Conservation (phyloP, 805 yeast genomes). For the Myxozyma neotropica region DNA sequence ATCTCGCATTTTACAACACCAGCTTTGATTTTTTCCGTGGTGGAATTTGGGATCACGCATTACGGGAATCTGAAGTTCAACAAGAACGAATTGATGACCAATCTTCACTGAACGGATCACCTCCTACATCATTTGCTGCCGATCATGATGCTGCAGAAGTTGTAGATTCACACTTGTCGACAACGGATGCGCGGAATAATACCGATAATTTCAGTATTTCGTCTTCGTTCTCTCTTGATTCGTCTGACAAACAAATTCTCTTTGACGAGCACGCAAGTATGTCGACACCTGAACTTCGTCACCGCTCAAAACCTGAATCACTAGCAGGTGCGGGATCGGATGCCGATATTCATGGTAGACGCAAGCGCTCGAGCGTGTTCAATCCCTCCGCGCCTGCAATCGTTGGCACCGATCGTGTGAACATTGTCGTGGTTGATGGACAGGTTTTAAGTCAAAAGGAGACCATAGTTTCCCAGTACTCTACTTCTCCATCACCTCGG, state of each 20-base stretch:
- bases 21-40: constrained; percentile 77
- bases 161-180: constrained; percentile 1
- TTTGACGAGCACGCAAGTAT: constrained; percentile 17
- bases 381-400: constrained; percentile 31
- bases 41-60: constrained; percentile 76
- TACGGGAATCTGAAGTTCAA: constrained; percentile 9
- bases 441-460: constrained; percentile 23
- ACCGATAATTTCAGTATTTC: constrained; percentile 28
- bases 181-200: constrained; percentile 12
- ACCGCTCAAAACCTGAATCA: background rate
- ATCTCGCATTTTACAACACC: constrained; percentile 70
- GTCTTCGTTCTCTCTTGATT: constrained; percentile 23
- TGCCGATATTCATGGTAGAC: constrained; percentile 5
- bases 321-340: background rate
- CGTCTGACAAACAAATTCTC: constrained; percentile 21
- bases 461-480: constrained; percentile 9
- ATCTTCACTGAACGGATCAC: background rate
- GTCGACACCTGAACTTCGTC: constrained; percentile 15
- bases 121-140: background rate
- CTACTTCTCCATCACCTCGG: constrained; percentile 20
- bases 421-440: constrained; percentile 31
- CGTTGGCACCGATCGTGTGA: constrained; percentile 29
- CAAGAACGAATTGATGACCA: background rate
- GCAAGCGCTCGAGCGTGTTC: constrained; percentile 22
- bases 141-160: background rate